Percentiles rank a stretch among this genome's conserved stretches.
Evolutionary conservation across 768 basidiomycete species (phyloP).

Genomic region (Suillus americanus): DNA sequence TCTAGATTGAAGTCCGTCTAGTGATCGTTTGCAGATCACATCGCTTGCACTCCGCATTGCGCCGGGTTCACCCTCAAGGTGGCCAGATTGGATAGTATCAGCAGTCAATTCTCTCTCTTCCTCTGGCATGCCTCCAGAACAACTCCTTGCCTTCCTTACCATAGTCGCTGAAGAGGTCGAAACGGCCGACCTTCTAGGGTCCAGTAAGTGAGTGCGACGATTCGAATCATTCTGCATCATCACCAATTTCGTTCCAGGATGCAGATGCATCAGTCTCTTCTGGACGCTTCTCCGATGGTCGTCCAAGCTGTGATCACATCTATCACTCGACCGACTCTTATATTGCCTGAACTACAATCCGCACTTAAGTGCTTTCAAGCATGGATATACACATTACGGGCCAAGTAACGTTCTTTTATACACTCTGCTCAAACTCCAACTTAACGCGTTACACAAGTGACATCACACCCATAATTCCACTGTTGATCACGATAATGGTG

Average conservation of each 20-base stretch:
- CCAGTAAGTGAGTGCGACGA: conserved; percentile 59
- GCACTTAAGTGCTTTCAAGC: conserved; percentile 80
- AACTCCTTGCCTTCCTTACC: conserved; percentile 71
- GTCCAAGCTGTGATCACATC: conserved; percentile 63
- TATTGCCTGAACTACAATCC: conserved; percentile 52
- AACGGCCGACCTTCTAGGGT: conserved; percentile 69
- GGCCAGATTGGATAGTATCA: conserved; percentile 77
- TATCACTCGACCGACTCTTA: conserved; percentile 42
- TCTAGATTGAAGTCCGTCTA: not conserved
- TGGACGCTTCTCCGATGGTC: conserved; percentile 69
- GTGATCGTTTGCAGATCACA: conserved; percentile 46
- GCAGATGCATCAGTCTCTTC: conserved; percentile 64
- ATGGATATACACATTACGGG: conserved; percentile 74
- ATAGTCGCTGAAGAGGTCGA: conserved; percentile 85
- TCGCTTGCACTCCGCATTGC: conserved; percentile 72
- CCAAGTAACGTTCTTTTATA: conserved; percentile 48
- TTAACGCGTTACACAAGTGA: conserved; percentile 43
- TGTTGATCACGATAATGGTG: conserved; percentile 51
- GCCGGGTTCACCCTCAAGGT: conserved; percentile 54
- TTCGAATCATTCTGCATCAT: not conserved
- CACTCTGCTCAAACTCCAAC: not conserved
- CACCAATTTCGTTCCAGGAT: conserved; percentile 39
- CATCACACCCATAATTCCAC: conserved; percentile 65
- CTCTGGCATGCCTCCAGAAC: conserved; percentile 56
- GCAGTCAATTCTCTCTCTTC: conserved; percentile 62